Conservation (phyloP, 73 alveolate genomes). For the Paramecium pentaurelia region DNA sequence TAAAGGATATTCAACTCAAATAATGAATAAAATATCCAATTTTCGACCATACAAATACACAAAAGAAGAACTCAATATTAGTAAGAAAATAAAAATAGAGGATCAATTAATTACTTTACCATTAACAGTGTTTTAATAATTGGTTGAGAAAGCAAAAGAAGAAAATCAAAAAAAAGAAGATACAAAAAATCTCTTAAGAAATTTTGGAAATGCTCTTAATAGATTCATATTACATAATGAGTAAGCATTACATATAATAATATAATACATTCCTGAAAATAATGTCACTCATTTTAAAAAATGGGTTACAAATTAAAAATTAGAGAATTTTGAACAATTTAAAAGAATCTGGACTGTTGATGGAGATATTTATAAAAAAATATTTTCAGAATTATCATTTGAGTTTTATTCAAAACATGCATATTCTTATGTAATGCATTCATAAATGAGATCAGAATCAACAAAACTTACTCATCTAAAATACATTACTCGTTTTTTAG, state of each 20-base stretch:
- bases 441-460: slow-evolving; percentile 47
- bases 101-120: background rate
- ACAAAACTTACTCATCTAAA: slow-evolving; percentile 32
- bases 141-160: slow-evolving; percentile 2
- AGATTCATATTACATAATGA: slow-evolving; percentile 43
- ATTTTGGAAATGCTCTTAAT: slow-evolving; percentile 53
- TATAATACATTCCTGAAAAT: background rate
- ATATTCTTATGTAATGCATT: slow-evolving; percentile 35
- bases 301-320: slow-evolving; percentile 31
- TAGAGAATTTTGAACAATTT: slow-evolving; percentile 48
- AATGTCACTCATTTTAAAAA: slow-evolving; percentile 40
- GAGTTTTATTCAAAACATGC: slow-evolving; percentile 51
- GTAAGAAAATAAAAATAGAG: background rate
- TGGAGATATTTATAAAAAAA: slow-evolving; percentile 21
- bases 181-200: slow-evolving; percentile 46
- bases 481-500: slow-evolving; percentile 45
- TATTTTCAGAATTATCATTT: slow-evolving; percentile 47
- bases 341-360: slow-evolving; percentile 48
- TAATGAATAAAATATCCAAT: background rate
- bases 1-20: background rate
- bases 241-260: slow-evolving; percentile 13
- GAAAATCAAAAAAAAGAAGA: slow-evolving; percentile 35
- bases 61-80: background rate
- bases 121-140: background rate
- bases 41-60: background rate